These are phyloP conservation scores for Aureobasidium sp. DNA, from an alignment of 2,329 filamentous ascomycete species.

Conservation along the genomic window DNA sequence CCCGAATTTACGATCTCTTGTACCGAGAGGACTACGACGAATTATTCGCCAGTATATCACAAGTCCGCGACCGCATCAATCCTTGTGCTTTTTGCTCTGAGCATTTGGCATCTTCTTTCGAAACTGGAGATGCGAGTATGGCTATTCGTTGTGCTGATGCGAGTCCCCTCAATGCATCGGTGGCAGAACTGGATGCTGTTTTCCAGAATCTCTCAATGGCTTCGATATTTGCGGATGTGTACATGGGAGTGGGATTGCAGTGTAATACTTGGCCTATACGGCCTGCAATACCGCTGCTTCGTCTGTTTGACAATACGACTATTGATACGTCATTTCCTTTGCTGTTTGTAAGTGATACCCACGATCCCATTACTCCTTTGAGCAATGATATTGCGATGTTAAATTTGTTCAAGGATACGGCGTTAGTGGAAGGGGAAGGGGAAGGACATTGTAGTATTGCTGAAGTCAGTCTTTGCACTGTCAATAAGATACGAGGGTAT, in stretches of 20 bases:
- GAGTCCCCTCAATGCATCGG: too few species aligned
- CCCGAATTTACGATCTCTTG: background rate
- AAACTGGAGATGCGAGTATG: too few species aligned
- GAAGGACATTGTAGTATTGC: background rate
- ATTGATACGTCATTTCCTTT: conserved; percentile 22
- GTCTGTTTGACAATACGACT: conserved; percentile 15
- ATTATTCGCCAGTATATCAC: too few species aligned
- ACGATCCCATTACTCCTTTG: conserved; percentile 28
- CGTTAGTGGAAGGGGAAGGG: background rate
- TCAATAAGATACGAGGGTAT: background rate
- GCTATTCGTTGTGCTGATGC: background rate
- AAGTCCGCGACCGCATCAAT: too few species aligned
- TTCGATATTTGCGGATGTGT: too few species aligned
- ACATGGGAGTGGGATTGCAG: too few species aligned
- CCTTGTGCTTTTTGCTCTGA: too few species aligned
- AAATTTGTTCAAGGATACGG: background rate
- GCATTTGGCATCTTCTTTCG: too few species aligned
- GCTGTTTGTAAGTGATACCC: conserved; percentile 24
- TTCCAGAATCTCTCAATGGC: too few species aligned
- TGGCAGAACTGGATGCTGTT: too few species aligned
- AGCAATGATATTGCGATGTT: conserved; percentile 13
- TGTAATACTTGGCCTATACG: conserved; percentile 32
- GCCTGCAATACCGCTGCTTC: conserved; percentile 17
- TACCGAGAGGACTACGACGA: too few species aligned
- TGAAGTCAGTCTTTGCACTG: background rate